Base-by-base conservation (phyloP, 805 yeast species). In the Saccharomycopsis selenospora region DNA sequence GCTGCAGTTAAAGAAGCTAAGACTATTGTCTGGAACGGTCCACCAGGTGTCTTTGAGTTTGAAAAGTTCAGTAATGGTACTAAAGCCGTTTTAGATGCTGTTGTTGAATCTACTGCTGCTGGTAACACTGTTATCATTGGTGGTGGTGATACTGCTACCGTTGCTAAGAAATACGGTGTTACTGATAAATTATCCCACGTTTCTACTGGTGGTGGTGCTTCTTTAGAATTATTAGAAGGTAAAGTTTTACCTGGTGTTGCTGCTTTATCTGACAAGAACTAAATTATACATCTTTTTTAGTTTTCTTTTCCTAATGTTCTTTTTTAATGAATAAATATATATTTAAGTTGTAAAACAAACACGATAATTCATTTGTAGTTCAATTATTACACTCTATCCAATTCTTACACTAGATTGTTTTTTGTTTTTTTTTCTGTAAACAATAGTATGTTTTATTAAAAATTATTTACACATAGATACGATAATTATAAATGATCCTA, bases 201-300 rank as follows among this genome's bases (percentile, higher is more conserved):
- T 59, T 91, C 98, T 60, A 93, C 99, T 56, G 99, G 99, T 75
- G 99, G 99, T 75, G 99, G 99, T 79, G 99, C 99, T 60, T 91
- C 98, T 56, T 80, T 93, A 68, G 99, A 93, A 76, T 83, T 93
- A 67, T 82, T 93, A 67, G 99, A 93, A 78, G 99, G 99, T 75
- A 93, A 93, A 82, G 93, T 77, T 62, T 80, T 93, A 64, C 99
- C 99, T 63, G 99, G 99, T 81, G 98, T 93, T 61, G 81, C 76
- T 65, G 95, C 90, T 72, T 82, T 90, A 62, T 81, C 95, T 58
- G 81, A 78, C 72, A 89, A 87, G 68, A 64, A 68, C 55, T 59
- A 60, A 59, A 51, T 56, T n/a, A 28, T 10, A 28, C n/a, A n/a
- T 28, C 10, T 10, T 28, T 28, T 28, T 10, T 28, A 28, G 33